phyloP scores from a whole-genome alignment of 2,329 filamentous ascomycete species.

The Fusarium heterosporum region DNA sequence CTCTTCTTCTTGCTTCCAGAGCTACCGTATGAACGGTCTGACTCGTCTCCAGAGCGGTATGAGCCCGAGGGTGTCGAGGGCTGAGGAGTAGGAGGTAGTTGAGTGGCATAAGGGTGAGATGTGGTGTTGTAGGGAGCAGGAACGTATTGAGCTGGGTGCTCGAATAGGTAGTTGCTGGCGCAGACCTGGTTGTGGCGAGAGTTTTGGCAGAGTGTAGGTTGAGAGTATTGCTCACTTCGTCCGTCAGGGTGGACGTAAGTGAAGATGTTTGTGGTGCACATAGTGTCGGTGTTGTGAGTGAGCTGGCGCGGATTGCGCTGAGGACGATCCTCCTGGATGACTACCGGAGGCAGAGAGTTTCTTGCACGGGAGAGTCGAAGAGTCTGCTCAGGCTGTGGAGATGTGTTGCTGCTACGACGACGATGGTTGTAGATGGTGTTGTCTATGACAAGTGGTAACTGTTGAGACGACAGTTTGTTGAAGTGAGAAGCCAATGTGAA shows the following conservation, averaged over 20 bases:
- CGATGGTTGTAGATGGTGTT: constrained; percentile 40
- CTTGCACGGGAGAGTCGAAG: constrained; percentile 15
- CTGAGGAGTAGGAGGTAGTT: constrained; percentile 57
- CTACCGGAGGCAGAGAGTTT: constrained; percentile 32
- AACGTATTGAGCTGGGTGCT: constrained; percentile 56
- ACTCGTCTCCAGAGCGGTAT: constrained; percentile 55
- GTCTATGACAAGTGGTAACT: constrained; percentile 34
- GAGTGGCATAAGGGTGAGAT: constrained; percentile 48
- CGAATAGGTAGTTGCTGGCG: constrained; percentile 54
- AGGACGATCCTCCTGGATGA: constrained; percentile 42
- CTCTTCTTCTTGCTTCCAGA: constrained; percentile 49
- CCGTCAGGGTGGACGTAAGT: constrained; percentile 62
- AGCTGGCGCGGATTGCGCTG: constrained; percentile 38
- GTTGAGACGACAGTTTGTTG: constrained; percentile 39
- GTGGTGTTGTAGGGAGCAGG: constrained; percentile 49
- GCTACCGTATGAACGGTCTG: constrained; percentile 53
- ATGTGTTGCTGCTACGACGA: constrained; percentile 26
- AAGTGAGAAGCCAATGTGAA: not conserved
- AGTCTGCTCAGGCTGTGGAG: constrained; percentile 27
- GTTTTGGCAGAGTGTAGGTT: constrained; percentile 54
- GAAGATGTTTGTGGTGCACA: constrained; percentile 64
- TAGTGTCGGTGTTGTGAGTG: constrained; percentile 51
- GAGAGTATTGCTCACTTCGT: constrained; percentile 50
- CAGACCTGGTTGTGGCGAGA: constrained; percentile 58
- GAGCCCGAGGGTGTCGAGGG: constrained; percentile 46